These are phyloP conservation scores for Trypanosoma vivax DNA, from an alignment of 208 protist genomes.

Conservation along the genomic window DNA sequence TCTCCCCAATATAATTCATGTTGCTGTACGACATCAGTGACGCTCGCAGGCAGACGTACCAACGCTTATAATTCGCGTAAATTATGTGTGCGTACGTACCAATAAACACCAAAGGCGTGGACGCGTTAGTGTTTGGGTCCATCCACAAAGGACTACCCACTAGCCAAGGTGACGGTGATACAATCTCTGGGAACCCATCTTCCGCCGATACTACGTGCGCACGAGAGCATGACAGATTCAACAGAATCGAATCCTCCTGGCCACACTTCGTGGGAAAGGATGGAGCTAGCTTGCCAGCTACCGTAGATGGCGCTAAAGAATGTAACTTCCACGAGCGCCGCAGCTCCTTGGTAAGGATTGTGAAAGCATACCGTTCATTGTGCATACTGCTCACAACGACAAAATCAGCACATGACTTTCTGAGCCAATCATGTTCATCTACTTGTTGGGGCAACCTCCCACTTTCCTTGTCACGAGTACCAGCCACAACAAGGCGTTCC, in stretches of 20 bases:
- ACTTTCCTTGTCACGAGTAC: not conserved
- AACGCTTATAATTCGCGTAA: conserved; percentile 11
- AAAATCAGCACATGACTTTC: conserved; percentile 9
- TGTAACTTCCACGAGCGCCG: not conserved
- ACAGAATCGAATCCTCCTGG: not conserved
- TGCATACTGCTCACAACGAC: conserved; percentile 16
- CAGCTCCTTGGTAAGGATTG: conserved; percentile 1
- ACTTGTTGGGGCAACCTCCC: not conserved
- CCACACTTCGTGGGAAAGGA: not conserved
- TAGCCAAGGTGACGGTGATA: not conserved
- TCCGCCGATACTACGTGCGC: conserved; percentile 3
- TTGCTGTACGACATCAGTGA: not conserved
- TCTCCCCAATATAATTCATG: conserved; percentile 11
- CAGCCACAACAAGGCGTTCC: not conserved
- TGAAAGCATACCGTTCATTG: conserved; percentile 9
- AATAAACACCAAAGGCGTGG: not conserved
- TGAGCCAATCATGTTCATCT: not conserved
- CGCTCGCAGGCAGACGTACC: conserved; percentile 3
- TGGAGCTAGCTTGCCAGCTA: too few relatives aligned
- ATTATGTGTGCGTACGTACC: conserved; percentile 11
- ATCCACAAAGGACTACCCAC: not conserved
- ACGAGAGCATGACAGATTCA: conserved; percentile 1
- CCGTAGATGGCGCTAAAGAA: too few relatives aligned
- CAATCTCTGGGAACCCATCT: not conserved
- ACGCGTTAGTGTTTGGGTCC: not conserved